Evolutionary conservation across 2,329 filamentous ascomycete species (phyloP).

Genomic region (Ascomycota sp.): DNA sequence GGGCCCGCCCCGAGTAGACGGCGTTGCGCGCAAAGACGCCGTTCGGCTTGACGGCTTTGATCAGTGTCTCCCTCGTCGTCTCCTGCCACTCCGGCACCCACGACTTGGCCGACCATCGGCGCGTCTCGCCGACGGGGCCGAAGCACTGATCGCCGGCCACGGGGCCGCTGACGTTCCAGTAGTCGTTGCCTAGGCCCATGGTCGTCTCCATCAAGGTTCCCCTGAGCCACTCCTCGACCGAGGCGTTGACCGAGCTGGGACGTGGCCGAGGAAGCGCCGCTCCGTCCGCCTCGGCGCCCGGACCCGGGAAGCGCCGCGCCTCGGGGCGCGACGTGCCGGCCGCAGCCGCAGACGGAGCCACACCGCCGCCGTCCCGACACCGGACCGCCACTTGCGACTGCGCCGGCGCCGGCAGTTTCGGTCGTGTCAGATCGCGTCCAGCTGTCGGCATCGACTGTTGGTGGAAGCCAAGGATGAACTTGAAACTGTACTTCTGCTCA

Average conservation of each 20-base stretch:
- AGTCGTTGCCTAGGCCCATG: neutral
- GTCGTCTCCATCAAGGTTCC: conserved; percentile 3
- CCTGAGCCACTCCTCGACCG: conserved; percentile 10
- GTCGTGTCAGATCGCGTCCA: conserved; percentile 43
- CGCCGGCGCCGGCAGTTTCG: conserved; percentile 49
- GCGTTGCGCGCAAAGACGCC: conserved; percentile 24
- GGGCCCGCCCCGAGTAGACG: conserved; percentile 48
- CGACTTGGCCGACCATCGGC: neutral
- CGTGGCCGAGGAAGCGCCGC: too few species aligned
- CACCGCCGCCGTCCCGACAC: conserved; percentile 16
- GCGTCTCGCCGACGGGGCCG: conserved; percentile 1
- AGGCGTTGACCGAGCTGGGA: conserved; percentile 14
- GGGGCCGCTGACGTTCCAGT: neutral
- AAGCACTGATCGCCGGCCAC: conserved; percentile 1
- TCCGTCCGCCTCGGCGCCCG: too few species aligned
- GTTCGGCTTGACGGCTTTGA: conserved; percentile 23
- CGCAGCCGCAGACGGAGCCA: neutral
- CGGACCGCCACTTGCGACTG: conserved; percentile 37
- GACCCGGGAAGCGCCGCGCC: neutral
- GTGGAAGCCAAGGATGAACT: conserved; percentile 52
- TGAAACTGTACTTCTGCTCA: conserved; percentile 45
- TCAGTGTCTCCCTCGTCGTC: conserved; percentile 10
- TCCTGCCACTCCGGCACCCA: neutral
- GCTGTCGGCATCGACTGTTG: conserved; percentile 31
- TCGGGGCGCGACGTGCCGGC: neutral